A percentile compares a stretch with the other conserved stretches of the same genome.
Evolutionary conservation across 1,284 basidiomycete species (phyloP).

Genomic region (Lentinula novae-zelandiae): DNA sequence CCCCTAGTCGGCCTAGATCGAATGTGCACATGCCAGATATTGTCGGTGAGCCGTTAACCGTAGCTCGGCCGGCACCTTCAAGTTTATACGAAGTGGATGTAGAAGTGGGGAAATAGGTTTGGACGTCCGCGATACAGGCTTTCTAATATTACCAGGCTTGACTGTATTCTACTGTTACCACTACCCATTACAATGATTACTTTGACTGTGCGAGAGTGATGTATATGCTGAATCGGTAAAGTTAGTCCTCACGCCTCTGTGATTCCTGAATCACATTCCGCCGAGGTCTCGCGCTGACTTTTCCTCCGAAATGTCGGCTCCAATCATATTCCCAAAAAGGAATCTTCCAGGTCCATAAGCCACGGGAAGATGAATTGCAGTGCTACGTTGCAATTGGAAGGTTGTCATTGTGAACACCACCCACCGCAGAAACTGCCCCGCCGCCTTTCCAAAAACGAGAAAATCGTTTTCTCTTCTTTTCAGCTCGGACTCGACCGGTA

Average conservation of each 20-base stretch:
- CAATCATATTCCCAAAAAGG: conserved; percentile 13
- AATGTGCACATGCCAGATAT: neutral
- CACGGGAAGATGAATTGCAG: conserved; percentile 2
- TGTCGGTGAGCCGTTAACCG: neutral
- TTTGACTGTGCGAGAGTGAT: too few species aligned
- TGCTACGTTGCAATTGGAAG: conserved; percentile 7
- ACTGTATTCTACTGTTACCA: neutral
- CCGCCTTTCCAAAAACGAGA: neutral
- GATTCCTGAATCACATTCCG: neutral
- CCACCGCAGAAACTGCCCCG: neutral
- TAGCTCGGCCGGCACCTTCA: neutral
- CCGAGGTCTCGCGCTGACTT: neutral
- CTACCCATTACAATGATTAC: too few species aligned
- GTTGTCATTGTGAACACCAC: neutral
- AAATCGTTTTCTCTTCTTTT: neutral
- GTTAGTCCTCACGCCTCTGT: neutral
- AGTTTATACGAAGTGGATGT: neutral
- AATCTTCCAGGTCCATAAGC: conserved; percentile 11
- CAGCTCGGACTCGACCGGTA: neutral
- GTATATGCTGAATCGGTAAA: too few species aligned
- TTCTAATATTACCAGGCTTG: too few species aligned
- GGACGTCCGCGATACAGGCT: neutral
- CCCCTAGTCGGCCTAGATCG: neutral
- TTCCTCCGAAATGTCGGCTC: neutral
- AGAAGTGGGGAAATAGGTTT: neutral